Conservation (phyloP, 331 rosid genomes). For the Pyrus hybrid region DNA sequence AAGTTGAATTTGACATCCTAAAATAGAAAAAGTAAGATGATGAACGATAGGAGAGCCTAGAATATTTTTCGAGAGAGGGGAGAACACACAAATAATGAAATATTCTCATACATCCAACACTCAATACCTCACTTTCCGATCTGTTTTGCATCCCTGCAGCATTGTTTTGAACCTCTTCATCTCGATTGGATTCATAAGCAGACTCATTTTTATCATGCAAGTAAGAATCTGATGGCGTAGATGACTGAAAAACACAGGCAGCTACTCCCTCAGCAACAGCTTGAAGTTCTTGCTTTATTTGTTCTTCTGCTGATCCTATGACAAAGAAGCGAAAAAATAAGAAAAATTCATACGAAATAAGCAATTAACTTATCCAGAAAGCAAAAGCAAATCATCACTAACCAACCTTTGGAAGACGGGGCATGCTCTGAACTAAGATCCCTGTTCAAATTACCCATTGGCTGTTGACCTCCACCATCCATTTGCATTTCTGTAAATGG, state of each 20-base stretch:
- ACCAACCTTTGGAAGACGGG: constrained; percentile 43
- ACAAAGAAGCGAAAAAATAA: constrained; percentile 13
- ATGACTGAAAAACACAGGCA: constrained; percentile 68
- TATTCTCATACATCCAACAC: not conserved
- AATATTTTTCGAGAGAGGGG: not conserved
- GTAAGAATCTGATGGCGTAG: constrained; percentile 35
- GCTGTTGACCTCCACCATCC: constrained; percentile 39
- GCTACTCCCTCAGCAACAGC: constrained; percentile 93
- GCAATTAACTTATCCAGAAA: constrained; percentile 1
- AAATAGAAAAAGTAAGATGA: constrained; percentile 8
- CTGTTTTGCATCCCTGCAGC: constrained; percentile 15
- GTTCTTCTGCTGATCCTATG: constrained; percentile 63
- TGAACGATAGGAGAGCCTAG: not conserved
- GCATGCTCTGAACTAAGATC: constrained; percentile 36
- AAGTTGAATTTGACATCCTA: constrained; percentile 51
- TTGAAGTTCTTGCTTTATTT: constrained; percentile 74
- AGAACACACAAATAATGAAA: not conserved
- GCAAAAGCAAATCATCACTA: not conserved
- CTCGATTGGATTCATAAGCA: constrained; percentile 23
- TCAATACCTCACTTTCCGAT: constrained; percentile 36
- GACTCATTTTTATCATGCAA: constrained; percentile 28
- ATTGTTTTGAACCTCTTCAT: constrained; percentile 25
- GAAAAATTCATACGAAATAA: constrained; percentile 3
- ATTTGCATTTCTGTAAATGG: constrained; percentile 26
- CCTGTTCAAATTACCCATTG: constrained; percentile 29